Base-by-base conservation (phyloP, 176 grass and related monocot genomes). In the Poa pratensis region DNA sequence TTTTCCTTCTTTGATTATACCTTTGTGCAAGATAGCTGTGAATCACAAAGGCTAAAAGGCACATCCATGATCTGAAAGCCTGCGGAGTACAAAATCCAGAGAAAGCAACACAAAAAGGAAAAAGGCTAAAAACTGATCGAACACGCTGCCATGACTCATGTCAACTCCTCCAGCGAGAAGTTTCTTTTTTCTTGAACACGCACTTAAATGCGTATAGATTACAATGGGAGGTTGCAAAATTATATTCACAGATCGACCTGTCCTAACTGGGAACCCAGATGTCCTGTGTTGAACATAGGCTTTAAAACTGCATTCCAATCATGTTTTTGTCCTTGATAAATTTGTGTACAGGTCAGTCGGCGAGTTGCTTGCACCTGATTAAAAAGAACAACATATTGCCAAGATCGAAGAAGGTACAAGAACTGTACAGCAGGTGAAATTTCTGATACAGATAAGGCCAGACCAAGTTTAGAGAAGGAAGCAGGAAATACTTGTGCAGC, bases 301-400 rank as follows among this genome's bases (percentile, higher is more conserved):
- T 77, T 42, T 10, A 40, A 10, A 40, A 34, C 22, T 78, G 53
- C 16, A 83, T 61, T 60, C 23, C 49, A 14, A 14, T 51, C 15
- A 11, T 57, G 22, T 77, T 32, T 5, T 59, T 48, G 39, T 43
- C 3, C 32, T 22, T 67, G 27, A 63, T 20, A 43, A 40, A 14
- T 7, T 39, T 42, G 16, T 50, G 40, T 27, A 20, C 30, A 19
- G 11, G 9, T 72, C 26, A 59, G 24, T 40, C 77, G 46, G 67
- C 48, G 49, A 51, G 46, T 20, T 24, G 22, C 49, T 5, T 51
- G 49, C 15, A 51, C 5, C 65, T 18, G 52, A 60, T 34, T 30
- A 65, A 49, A 32, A 83, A 39, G 27, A 81, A 82, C 32, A n/a
- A 4, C 30, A 35, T 24, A 26, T 84, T 84, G 20, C 30, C 11